Percentiles rank a stretch among this genome's conserved stretches.
Conservation (phyloP, 495 filamentous ascomycete species). For the Tuber umbilicatum region DNA sequence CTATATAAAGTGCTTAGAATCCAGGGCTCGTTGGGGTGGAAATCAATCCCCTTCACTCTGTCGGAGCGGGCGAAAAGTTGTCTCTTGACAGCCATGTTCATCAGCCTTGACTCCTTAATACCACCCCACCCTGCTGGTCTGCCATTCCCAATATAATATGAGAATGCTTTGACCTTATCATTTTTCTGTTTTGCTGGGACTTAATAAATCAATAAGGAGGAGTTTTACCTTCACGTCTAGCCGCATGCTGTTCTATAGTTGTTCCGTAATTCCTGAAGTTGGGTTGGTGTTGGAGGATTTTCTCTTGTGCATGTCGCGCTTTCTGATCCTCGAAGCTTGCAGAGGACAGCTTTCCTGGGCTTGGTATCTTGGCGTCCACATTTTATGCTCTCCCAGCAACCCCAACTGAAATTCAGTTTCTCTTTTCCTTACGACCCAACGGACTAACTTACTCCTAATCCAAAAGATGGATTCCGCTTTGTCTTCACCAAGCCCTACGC, state of each 20-base stretch:
- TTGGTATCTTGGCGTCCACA: neutral
- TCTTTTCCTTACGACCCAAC: constrained; percentile 2
- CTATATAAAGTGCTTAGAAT: constrained; percentile 94
- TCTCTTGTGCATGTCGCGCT: constrained; percentile 15
- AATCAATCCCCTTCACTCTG: constrained; percentile 96
- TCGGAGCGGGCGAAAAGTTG: constrained; percentile 78
- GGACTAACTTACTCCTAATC: neutral
- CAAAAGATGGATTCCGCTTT: constrained; percentile 16
- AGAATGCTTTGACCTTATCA: constrained; percentile 20
- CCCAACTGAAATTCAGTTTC: neutral
- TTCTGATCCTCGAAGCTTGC: constrained; percentile 19
- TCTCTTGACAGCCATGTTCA: constrained; percentile 50
- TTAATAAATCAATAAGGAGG: constrained; percentile 15
- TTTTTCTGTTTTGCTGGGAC: constrained; percentile 19
- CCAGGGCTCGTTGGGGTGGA: constrained; percentile 94
- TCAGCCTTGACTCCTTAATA: constrained; percentile 35
- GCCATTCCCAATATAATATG: constrained; percentile 31
- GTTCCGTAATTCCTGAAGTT: constrained; percentile 21
- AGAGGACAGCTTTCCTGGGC: constrained; percentile 28
- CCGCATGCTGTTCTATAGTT: constrained; percentile 58
- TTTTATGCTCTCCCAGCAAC: neutral
- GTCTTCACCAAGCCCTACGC: constrained; percentile 11
- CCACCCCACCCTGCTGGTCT: constrained; percentile 14
- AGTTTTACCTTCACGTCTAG: constrained; percentile 80
- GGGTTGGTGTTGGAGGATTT: constrained; percentile 18